These are phyloP conservation scores for Diaporthe capsici DNA, from an alignment of 2,329 filamentous ascomycete species.

Conservation along the genomic window DNA sequence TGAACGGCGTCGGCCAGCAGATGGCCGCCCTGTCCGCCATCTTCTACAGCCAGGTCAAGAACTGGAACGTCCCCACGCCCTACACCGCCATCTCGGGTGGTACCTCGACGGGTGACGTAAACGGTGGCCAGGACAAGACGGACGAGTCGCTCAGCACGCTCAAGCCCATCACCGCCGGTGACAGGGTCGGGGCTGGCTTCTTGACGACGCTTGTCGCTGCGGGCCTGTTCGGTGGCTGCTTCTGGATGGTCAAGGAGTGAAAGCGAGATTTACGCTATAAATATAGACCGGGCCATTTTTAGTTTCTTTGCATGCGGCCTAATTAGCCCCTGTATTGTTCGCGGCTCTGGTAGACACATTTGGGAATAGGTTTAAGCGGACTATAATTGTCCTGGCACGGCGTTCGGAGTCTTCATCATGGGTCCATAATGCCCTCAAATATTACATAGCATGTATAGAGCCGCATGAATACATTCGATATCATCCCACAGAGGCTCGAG, in stretches of 20 bases:
- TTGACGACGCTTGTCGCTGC: slow-evolving; percentile 39
- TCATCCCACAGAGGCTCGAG: not conserved
- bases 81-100: slow-evolving; percentile 31
- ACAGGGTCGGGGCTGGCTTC: slow-evolving; percentile 38
- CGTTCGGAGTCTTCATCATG: slow-evolving; percentile 32
- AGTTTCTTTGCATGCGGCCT: slow-evolving; percentile 19
- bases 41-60: slow-evolving; percentile 54
- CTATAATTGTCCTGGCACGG: slow-evolving; percentile 33
- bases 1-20: slow-evolving; percentile 62
- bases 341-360: slow-evolving; percentile 20
- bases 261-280: too few species aligned
- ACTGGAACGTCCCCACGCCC: slow-evolving; percentile 45
- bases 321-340: not conserved
- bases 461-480: not conserved
- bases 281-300: not conserved
- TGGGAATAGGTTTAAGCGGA: slow-evolving; percentile 30
- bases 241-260: slow-evolving; percentile 42
- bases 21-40: slow-evolving; percentile 60
- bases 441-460: slow-evolving; percentile 10
- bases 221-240: slow-evolving; percentile 34
- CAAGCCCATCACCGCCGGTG: slow-evolving; percentile 36
- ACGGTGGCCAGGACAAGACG: slow-evolving; percentile 33
- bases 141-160: slow-evolving; percentile 33
- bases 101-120: slow-evolving; percentile 35
- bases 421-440: not conserved